These are phyloP conservation scores for Cryoendolithus antarcticus DNA, from an alignment of 2,329 filamentous ascomycete species.

Conservation along the genomic window DNA sequence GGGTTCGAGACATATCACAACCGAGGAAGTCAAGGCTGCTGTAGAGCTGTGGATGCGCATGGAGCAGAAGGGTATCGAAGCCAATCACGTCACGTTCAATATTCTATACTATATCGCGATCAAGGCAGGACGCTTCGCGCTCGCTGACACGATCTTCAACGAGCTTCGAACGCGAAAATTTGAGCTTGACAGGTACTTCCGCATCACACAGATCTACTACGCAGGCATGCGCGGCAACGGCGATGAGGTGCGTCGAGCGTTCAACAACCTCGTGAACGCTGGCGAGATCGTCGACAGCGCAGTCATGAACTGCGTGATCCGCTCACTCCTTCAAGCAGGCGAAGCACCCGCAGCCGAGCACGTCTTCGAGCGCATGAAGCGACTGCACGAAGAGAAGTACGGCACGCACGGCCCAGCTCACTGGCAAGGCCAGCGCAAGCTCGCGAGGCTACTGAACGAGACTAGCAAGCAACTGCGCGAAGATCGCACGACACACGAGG, in stretches of 20 bases:
- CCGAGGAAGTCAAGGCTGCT: slow-evolving; percentile 52
- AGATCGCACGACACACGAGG: slow-evolving; percentile 35
- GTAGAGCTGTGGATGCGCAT: slow-evolving; percentile 79
- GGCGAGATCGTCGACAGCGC: slow-evolving; percentile 82
- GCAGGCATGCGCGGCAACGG: slow-evolving; percentile 65
- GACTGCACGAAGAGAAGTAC: slow-evolving; percentile 34
- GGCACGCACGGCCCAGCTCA: slow-evolving; percentile 20
- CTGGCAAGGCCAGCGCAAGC: slow-evolving; percentile 30
- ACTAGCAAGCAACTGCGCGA: slow-evolving; percentile 31
- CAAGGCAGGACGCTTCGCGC: slow-evolving; percentile 68
- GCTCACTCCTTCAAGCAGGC: slow-evolving; percentile 61
- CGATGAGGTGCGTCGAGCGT: slow-evolving; percentile 61
- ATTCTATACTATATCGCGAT: slow-evolving; percentile 81
- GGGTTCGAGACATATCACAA: slow-evolving; percentile 48
- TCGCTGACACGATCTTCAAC: slow-evolving; percentile 72
- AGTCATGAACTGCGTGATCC: slow-evolving; percentile 76
- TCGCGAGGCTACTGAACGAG: slow-evolving; percentile 37
- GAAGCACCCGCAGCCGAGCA: slow-evolving; percentile 67
- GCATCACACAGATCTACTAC: slow-evolving; percentile 72
- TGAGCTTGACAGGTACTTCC: slow-evolving; percentile 63
- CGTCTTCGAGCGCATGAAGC: slow-evolving; percentile 77
- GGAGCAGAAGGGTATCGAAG: slow-evolving; percentile 58
- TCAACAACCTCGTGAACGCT: slow-evolving; percentile 65
- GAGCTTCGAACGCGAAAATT: slow-evolving; percentile 66
- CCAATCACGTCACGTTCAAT: slow-evolving; percentile 77